Evolutionary conservation across 192 early-diverging fungal species (phyloP).

Genomic region (Anaeromyces robustus): DNA sequence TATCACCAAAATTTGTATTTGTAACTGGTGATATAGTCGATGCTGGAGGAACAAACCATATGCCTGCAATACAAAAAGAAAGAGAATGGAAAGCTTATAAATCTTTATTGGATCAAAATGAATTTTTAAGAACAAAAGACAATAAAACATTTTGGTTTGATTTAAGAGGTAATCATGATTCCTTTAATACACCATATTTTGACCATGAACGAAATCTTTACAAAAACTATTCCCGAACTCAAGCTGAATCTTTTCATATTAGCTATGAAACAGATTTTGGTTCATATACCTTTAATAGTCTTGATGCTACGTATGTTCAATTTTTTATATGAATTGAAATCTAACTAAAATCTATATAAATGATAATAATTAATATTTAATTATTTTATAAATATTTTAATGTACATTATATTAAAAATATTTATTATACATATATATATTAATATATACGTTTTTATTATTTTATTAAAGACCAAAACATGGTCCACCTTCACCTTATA

Average conservation of each 20-base stretch:
- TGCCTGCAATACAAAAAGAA: constrained; percentile 5
- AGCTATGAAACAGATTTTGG: background rate
- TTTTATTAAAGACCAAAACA: background rate
- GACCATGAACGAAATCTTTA: background rate
- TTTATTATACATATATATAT: background rate
- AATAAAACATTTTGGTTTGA: background rate
- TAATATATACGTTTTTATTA: background rate
- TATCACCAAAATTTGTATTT: constrained; percentile 62
- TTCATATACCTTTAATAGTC: background rate
- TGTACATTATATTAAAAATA: no score
- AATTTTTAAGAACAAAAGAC: background rate
- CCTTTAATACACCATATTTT: background rate
- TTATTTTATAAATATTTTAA: no score
- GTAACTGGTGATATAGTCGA: constrained; percentile 25
- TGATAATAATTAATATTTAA: no score
- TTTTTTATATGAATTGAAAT: no score
- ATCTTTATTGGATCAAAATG: background rate
- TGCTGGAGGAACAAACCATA: background rate
- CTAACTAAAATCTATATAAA: no score
- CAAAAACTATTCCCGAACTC: background rate
- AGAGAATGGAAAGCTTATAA: background rate
- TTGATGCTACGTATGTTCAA: background rate
- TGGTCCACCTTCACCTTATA: constrained; percentile 18
- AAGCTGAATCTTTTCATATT: background rate
- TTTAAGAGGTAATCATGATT: background rate